Evolutionary conservation across 257 asterid species (phyloP).

Genomic region (Capsicum pubescens): DNA sequence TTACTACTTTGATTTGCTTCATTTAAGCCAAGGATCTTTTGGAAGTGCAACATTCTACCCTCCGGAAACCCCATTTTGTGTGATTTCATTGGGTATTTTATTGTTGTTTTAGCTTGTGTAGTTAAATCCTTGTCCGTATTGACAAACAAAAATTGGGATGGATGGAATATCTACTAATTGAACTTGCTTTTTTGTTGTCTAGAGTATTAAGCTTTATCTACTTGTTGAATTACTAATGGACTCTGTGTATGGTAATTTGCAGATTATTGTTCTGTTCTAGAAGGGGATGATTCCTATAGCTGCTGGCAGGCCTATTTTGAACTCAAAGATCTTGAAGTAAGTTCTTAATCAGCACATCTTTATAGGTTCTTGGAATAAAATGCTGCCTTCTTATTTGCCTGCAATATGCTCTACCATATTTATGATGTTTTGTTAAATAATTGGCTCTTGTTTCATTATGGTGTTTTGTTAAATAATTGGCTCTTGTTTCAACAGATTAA

Average conservation of each 20-base stretch:
- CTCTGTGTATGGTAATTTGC: constrained; percentile 26
- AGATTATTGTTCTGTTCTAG: constrained; percentile 89
- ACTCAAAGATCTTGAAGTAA: constrained; percentile 92
- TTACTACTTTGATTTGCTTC: too few relatives aligned
- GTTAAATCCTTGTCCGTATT: not conserved
- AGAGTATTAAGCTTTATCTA: not conserved
- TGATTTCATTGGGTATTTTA: too few relatives aligned
- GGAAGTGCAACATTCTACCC: too few relatives aligned
- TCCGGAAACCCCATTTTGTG: too few relatives aligned
- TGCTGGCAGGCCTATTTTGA: constrained; percentile 98
- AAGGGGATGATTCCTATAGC: constrained; percentile 81
- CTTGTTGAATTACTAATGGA: not conserved
- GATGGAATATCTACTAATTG: not conserved
- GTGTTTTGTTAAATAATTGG: too few relatives aligned
- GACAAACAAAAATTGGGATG: not conserved
- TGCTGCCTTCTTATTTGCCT: not conserved
- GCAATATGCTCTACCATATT: not conserved
- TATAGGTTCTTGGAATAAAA: not conserved
- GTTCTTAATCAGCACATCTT: constrained; percentile 27
- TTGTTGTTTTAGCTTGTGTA: not conserved
- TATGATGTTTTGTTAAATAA: too few relatives aligned
- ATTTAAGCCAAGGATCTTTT: too few relatives aligned
- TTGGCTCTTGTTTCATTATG: not conserved
- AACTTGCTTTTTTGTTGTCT: not conserved
- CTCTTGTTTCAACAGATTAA: not conserved